phyloP scores from a whole-genome alignment of 129 eudicot species.

The Ambrosia trifida region DNA sequence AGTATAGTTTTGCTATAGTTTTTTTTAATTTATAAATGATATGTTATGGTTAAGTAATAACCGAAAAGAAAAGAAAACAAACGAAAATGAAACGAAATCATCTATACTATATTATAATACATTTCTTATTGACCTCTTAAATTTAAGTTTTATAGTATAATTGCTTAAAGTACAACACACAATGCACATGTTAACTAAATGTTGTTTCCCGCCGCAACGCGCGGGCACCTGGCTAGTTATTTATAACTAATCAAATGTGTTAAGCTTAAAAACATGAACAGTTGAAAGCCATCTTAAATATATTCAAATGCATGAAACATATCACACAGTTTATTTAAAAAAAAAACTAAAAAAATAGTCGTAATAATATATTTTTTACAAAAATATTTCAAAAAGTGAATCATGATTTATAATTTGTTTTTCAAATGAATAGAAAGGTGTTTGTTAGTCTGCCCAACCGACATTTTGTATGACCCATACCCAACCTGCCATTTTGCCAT shows the following conservation, averaged over 20 bases:
- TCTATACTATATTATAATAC: too few species aligned
- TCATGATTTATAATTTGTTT: background rate
- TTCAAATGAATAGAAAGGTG: background rate
- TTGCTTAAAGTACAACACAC: too few species aligned
- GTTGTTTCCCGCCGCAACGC: too few species aligned
- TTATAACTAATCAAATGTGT: background rate
- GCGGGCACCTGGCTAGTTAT: too few species aligned
- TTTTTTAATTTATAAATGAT: too few species aligned
- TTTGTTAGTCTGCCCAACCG: background rate
- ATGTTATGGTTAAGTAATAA: too few species aligned
- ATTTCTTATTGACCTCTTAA: too few species aligned
- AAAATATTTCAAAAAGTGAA: background rate
- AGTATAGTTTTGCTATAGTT: too few species aligned
- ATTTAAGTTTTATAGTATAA: too few species aligned
- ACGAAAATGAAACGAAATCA: too few species aligned
- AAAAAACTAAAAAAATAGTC: background rate
- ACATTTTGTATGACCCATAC: background rate
- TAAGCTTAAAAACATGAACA: background rate
- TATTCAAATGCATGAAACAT: background rate
- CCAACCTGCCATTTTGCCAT: background rate
- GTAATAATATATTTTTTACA: background rate
- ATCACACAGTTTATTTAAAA: background rate
- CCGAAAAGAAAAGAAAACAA: too few species aligned
- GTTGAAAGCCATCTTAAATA: constrained; percentile 1
- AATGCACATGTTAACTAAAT: too few species aligned